Percentiles rank a stretch among this genome's conserved stretches.
Evolutionary conservation across 495 filamentous ascomycete species (phyloP).

Genomic region (Talaromyces adpressus): DNA sequence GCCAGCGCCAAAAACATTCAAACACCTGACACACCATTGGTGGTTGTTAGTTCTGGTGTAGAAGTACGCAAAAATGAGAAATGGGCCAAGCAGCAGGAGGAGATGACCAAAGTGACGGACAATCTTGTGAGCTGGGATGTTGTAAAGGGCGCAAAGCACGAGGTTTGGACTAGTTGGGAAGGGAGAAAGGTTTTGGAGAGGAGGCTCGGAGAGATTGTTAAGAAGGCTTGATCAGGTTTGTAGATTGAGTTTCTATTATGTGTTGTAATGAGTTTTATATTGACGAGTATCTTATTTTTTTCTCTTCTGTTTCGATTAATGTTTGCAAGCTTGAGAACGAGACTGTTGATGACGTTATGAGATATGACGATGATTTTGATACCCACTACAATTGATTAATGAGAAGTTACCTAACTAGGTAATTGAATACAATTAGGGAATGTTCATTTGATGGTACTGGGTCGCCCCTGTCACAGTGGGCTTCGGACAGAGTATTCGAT

Average conservation of each 20-base stretch:
- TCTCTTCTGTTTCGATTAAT: not conserved
- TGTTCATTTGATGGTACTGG: too few relatives aligned
- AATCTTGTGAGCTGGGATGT: conserved; percentile 81
- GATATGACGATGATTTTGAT: not conserved
- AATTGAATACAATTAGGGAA: too few relatives aligned
- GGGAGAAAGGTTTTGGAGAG: conserved; percentile 67
- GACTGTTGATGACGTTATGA: not conserved
- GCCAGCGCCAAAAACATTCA: conserved; percentile 70
- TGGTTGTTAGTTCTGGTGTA: conserved; percentile 77
- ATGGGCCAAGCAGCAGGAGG: conserved; percentile 77
- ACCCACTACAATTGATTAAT: too few relatives aligned
- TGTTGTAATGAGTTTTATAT: not conserved
- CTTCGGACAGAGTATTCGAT: too few relatives aligned
- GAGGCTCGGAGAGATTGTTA: conserved; percentile 55
- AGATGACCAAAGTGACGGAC: conserved; percentile 69
- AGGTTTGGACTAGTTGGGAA: conserved; percentile 67
- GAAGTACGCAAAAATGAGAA: conserved; percentile 45
- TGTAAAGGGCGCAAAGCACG: conserved; percentile 75
- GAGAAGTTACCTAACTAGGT: too few relatives aligned
- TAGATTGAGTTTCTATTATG: not conserved
- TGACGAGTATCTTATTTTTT: not conserved
- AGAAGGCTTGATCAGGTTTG: conserved; percentile 8
- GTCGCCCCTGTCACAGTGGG: too few relatives aligned
- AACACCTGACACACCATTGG: conserved; percentile 60
- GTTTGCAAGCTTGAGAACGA: not conserved